phyloP scores from a whole-genome alignment of 169 alveolate genomes.

The Plasmodium gaboni region DNA sequence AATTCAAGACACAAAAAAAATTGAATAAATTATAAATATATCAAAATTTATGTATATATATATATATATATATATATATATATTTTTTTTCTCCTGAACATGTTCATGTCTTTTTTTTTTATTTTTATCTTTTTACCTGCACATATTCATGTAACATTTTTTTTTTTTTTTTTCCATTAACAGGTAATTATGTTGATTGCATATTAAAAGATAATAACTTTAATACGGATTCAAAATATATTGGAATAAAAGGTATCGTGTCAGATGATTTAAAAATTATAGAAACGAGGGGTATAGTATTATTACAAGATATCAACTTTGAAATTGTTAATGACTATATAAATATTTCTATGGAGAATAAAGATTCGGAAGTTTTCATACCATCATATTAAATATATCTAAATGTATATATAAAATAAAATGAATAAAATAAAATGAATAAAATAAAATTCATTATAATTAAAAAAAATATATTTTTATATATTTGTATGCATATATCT shows the following conservation, averaged over 20 bases:
- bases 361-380: conserved; percentile 57
- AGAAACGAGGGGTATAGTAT: conserved; percentile 54
- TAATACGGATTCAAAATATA: conserved; percentile 12
- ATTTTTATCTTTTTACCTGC: neutral
- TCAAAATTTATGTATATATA: neutral
- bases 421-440: neutral
- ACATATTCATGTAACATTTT: neutral
- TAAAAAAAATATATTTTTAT: neutral
- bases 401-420: neutral
- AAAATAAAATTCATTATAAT: neutral
- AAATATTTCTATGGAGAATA: conserved; percentile 42
- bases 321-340: conserved; percentile 69
- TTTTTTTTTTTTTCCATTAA: neutral
- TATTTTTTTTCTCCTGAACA: neutral
- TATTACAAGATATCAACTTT: conserved; percentile 59
- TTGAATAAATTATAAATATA: neutral
- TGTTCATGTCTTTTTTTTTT: neutral
- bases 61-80: neutral
- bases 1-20: neutral
- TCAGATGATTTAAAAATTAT: conserved; percentile 61
- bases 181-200: conserved; percentile 66
- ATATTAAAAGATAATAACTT: conserved; percentile 15
- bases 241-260: conserved; percentile 72
- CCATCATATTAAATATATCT: conserved; percentile 17
- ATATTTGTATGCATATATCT: no score